phyloP scores from a whole-genome alignment of 1,139 yeast genomes.

The Suhomyces bokatorum region DNA sequence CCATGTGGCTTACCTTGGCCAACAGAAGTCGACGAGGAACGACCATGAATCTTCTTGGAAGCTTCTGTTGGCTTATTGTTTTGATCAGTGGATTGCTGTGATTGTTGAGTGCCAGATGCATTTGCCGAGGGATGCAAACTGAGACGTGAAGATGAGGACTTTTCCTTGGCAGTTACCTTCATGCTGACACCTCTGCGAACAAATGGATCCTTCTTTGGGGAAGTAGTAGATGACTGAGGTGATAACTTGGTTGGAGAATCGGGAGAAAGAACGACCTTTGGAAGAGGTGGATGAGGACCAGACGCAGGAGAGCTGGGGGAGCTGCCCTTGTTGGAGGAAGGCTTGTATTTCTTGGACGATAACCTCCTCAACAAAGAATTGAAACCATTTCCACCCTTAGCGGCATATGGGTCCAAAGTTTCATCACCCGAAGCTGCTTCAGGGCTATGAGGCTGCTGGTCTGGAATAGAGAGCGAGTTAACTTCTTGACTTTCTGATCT shows the following conservation, averaged over 20 bases:
- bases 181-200: slow-evolving; percentile 64
- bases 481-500: slow-evolving; percentile 11
- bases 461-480: slow-evolving; percentile 25
- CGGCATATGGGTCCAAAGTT: slow-evolving; percentile 36
- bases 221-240: slow-evolving; percentile 17
- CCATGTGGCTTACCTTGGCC: slow-evolving; percentile 36
- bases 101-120: slow-evolving; percentile 14
- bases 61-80: slow-evolving; percentile 2
- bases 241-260: slow-evolving; percentile 20
- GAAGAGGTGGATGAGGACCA: slow-evolving; percentile 18
- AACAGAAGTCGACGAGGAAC: slow-evolving; percentile 35
- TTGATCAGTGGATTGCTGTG: slow-evolving; percentile 6
- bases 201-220: slow-evolving; percentile 41
- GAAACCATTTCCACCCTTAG: slow-evolving; percentile 25
- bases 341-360: slow-evolving; percentile 36
- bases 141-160: slow-evolving; percentile 33
- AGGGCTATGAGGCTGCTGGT: slow-evolving; percentile 40
- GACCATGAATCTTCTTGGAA: slow-evolving; percentile 15
- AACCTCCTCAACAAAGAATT: slow-evolving; percentile 42
- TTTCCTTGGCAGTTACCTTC: slow-evolving; percentile 62
- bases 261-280: slow-evolving; percentile 20
- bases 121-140: slow-evolving; percentile 23
- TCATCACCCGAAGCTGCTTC: slow-evolving; percentile 22
- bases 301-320: slow-evolving; percentile 18
- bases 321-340: slow-evolving; percentile 5